Conservation (phyloP, 257 asterid genomes). For the Solanum medicagineum region DNA sequence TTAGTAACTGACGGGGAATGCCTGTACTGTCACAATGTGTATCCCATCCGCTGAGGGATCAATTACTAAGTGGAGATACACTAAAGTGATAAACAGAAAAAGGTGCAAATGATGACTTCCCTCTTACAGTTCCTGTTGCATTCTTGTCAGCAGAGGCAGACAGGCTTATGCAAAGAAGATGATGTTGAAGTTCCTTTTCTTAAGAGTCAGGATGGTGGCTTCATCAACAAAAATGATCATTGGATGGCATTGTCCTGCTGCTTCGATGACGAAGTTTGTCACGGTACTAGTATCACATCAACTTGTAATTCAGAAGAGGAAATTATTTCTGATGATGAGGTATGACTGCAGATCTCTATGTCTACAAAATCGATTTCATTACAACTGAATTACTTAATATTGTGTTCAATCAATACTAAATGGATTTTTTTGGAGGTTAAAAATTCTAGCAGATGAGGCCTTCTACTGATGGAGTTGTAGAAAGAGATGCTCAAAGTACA, state of each 20-base stretch:
- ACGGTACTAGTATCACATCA: constrained; percentile 16
- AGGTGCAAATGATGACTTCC: background rate
- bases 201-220: background rate
- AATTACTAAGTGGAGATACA: background rate
- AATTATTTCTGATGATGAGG: constrained; percentile 44
- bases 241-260: constrained; percentile 10
- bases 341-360: constrained; percentile 7
- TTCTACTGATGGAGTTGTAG: constrained; percentile 9
- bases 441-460: constrained; percentile 3
- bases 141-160: constrained; percentile 30
- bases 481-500: constrained; percentile 20
- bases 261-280: constrained; percentile 11
- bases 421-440: background rate
- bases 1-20: background rate
- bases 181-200: constrained; percentile 57
- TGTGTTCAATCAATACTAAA: background rate
- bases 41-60: background rate
- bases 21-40: background rate
- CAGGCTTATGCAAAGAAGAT: constrained; percentile 24
- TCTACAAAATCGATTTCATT: background rate
- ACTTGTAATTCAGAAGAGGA: constrained; percentile 37
- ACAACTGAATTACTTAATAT: background rate
- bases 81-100: background rate
- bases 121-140: constrained; percentile 8
- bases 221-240: constrained; percentile 22